Evolutionary conservation across 2,329 filamentous ascomycete species (phyloP).

Genomic region (Gyromitra esculenta): DNA sequence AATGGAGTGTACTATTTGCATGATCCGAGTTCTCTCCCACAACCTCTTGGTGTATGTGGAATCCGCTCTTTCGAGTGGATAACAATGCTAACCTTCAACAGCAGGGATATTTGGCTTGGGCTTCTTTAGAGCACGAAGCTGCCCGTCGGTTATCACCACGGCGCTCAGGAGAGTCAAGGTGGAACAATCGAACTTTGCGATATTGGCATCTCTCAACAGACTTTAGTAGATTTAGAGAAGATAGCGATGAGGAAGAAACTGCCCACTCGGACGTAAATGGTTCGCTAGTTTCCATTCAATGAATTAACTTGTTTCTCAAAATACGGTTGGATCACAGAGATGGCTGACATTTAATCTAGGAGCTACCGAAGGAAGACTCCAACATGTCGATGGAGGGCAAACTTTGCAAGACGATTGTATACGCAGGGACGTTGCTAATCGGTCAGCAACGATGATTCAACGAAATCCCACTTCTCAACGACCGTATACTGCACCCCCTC

Average conservation of each 20-base stretch:
- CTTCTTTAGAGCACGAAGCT: conserved; percentile 36
- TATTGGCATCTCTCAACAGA: conserved; percentile 48
- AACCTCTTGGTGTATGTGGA: conserved; percentile 43
- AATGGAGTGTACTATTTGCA: conserved; percentile 45
- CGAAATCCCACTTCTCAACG: conserved; percentile 36
- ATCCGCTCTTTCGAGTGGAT: background rate
- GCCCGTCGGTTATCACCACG: conserved; percentile 20
- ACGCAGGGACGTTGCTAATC: background rate
- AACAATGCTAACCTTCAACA: conserved; percentile 17
- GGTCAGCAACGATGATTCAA: background rate
- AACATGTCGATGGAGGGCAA: background rate
- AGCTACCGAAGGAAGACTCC: background rate
- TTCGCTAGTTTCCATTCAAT: conserved; percentile 1
- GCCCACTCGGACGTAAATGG: conserved; percentile 3
- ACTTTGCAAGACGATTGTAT: background rate
- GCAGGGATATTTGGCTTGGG: conserved; percentile 47
- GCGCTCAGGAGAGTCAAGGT: conserved; percentile 36
- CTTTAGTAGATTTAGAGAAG: conserved; percentile 38
- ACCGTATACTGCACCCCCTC: conserved; percentile 49
- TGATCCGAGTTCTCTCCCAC: conserved; percentile 40
- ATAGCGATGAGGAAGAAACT: conserved; percentile 9
- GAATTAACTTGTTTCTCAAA: background rate
- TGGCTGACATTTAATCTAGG: conserved; percentile 14
- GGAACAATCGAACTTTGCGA: conserved; percentile 47
- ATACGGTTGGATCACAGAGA: background rate